Evolutionary conservation across 257 asterid species (phyloP).

Genomic region (Scutellaria minor): DNA sequence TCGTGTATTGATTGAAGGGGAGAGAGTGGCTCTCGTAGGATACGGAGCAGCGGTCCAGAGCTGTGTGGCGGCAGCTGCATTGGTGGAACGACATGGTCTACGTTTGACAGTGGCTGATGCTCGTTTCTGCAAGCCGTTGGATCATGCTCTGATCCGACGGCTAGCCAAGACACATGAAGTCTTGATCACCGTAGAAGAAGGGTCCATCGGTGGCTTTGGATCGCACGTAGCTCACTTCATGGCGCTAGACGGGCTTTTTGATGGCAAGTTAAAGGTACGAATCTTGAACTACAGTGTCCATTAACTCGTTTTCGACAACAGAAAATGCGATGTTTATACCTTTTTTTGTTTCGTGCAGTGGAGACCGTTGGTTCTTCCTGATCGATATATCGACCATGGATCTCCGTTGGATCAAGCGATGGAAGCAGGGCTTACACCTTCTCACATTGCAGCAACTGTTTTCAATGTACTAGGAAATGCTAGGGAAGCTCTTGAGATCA

Average conservation of each 20-base stretch:
- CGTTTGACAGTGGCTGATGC: constrained; percentile 87
- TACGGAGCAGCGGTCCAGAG: constrained; percentile 88
- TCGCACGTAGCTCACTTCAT: constrained; percentile 94
- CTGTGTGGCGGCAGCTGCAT: constrained; percentile 84
- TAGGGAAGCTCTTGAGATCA: constrained; percentile 82
- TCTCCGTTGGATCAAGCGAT: constrained; percentile 72
- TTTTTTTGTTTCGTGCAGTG: constrained; percentile 58
- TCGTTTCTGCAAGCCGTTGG: constrained; percentile 94
- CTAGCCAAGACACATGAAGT: constrained; percentile 86
- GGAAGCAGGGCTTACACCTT: constrained; percentile 80
- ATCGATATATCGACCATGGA: constrained; percentile 92
- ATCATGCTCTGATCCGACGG: constrained; percentile 68
- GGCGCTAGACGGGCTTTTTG: constrained; percentile 95
- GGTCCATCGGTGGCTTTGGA: constrained; percentile 98
- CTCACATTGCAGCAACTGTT: constrained; percentile 88
- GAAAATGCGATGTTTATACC: neutral
- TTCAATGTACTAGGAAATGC: constrained; percentile 82
- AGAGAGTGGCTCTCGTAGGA: constrained; percentile 86
- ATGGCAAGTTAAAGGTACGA: constrained; percentile 80
- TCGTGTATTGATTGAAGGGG: constrained; percentile 81
- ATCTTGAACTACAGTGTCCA: neutral
- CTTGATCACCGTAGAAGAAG: constrained; percentile 91
- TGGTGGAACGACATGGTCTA: constrained; percentile 63
- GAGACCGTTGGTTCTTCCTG: constrained; percentile 98
- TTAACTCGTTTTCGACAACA: neutral